Conservation (phyloP, 2,329 filamentous ascomycete species). For the Metarhizium rileyi region DNA sequence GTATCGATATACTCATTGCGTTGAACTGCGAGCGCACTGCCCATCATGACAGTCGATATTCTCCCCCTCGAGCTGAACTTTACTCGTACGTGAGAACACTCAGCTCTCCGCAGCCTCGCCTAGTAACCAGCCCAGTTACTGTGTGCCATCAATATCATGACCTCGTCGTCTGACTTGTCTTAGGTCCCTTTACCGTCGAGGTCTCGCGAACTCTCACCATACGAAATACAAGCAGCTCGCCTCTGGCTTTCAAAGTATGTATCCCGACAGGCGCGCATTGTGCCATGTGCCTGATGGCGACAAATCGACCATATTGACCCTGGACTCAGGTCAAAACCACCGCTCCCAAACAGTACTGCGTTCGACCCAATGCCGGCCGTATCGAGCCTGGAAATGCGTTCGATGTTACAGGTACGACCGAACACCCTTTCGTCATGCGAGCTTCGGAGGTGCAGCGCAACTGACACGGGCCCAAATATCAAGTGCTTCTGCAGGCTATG, state of each 20-base stretch:
- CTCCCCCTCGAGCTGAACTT: constrained; percentile 88
- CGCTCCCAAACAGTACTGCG: constrained; percentile 98
- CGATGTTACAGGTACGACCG: constrained; percentile 72
- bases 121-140: no score
- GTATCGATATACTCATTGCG: background rate
- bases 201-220: constrained; percentile 56
- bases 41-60: constrained; percentile 87
- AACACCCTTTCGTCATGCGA: background rate
- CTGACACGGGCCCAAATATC: constrained; percentile 10
- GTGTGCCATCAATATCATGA: background rate
- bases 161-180: constrained; percentile 8
- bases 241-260: constrained; percentile 61
- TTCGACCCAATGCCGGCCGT: constrained; percentile 91
- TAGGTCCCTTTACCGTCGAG: constrained; percentile 59
- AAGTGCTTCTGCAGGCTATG: constrained; percentile 95
- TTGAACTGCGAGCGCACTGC: background rate
- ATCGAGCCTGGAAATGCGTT: constrained; percentile 86
- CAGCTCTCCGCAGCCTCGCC: background rate
- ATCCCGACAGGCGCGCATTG: constrained; percentile 9
- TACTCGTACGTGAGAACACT: constrained; percentile 56
- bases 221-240: constrained; percentile 51
- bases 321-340: constrained; percentile 84
- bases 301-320: background rate
- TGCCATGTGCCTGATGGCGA: background rate
- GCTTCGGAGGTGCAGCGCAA: background rate